Evolutionary conservation across 2,329 filamentous ascomycete genomes (phyloP).

Genomic region (Diplocarpon rosae): DNA sequence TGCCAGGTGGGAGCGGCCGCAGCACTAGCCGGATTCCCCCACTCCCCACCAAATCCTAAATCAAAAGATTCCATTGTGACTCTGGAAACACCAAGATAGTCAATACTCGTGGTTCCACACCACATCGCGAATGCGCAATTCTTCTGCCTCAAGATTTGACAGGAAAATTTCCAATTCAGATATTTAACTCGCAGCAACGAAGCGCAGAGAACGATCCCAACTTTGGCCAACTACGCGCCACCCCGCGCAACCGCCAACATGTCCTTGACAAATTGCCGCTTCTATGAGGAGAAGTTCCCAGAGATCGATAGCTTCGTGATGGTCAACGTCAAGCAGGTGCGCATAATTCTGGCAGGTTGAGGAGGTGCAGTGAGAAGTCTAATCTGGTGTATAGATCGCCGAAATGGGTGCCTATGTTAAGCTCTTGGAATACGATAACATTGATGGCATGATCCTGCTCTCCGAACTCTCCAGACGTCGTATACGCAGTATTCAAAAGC

Average conservation of each 20-base stretch:
- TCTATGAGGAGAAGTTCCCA: slow-evolving; percentile 95
- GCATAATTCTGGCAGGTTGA: slow-evolving; percentile 18
- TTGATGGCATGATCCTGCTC: slow-evolving; percentile 99
- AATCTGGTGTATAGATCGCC: slow-evolving; percentile 56
- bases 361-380: slow-evolving; percentile 6
- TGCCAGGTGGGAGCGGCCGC: too few species aligned
- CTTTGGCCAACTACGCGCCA: slow-evolving; percentile 3
- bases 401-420: slow-evolving; percentile 99
- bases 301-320: slow-evolving; percentile 99
- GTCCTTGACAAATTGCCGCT: slow-evolving; percentile 93
- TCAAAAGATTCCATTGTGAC: slow-evolving; percentile 11
- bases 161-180: neutral
- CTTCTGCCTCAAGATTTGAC: too few species aligned
- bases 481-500: slow-evolving; percentile 97
- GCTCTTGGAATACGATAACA: slow-evolving; percentile 98
- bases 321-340: slow-evolving; percentile 97
- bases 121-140: too few species aligned
- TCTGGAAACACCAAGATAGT: neutral
- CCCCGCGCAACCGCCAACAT: slow-evolving; percentile 40
- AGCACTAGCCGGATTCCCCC: slow-evolving; percentile 1
- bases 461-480: slow-evolving; percentile 95
- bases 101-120: too few species aligned
- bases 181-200: slow-evolving; percentile 7
- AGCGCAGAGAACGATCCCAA: slow-evolving; percentile 10
- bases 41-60: slow-evolving; percentile 8